Evolutionary conservation across 108 stramenopile species (phyloP).

Genomic region (Stephanodiscus minutulus): DNA sequence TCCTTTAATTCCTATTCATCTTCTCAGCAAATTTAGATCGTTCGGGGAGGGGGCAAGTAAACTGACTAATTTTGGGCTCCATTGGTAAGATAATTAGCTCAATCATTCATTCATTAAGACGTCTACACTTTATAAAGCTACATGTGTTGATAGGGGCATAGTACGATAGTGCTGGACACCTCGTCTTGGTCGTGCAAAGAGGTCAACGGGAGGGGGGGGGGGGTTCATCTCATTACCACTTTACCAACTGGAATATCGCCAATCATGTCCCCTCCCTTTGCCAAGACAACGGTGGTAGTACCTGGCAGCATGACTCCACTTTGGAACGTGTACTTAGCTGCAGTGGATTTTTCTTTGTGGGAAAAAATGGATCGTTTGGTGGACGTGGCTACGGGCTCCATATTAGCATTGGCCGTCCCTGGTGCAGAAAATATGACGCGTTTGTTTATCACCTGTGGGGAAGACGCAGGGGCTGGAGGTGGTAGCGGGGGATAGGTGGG

Average conservation of each 20-base stretch:
- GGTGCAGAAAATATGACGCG: conserved; percentile 1
- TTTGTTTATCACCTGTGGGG: conserved; percentile 14
- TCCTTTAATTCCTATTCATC: not conserved
- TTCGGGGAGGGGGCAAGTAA: too few relatives aligned
- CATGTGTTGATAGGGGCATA: not conserved
- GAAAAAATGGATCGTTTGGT: conserved; percentile 37
- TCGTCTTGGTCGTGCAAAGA: too few relatives aligned
- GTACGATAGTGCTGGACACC: not conserved
- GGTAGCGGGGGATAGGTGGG: not conserved
- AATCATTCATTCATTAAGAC: too few relatives aligned
- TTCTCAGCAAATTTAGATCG: too few relatives aligned
- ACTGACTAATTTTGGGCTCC: too few relatives aligned
- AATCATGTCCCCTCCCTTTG: conserved; percentile 35
- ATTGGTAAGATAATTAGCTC: too few relatives aligned
- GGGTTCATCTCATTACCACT: conserved; percentile 12
- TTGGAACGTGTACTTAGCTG: conserved; percentile 8
- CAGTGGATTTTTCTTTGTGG: conserved; percentile 19
- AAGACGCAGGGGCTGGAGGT: conserved; percentile 16
- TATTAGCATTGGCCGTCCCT: conserved; percentile 1
- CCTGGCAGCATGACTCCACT: conserved; percentile 22
- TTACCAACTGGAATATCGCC: conserved; percentile 35
- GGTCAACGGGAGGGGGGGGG: not conserved
- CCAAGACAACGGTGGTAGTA: conserved; percentile 25
- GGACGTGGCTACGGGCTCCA: not conserved
- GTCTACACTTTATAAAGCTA: not conserved